Percentiles rank a stretch among this genome's conserved stretches.
Evolutionary conservation across 345 rosid genomes (phyloP).

Genomic region (Populus simonii): DNA sequence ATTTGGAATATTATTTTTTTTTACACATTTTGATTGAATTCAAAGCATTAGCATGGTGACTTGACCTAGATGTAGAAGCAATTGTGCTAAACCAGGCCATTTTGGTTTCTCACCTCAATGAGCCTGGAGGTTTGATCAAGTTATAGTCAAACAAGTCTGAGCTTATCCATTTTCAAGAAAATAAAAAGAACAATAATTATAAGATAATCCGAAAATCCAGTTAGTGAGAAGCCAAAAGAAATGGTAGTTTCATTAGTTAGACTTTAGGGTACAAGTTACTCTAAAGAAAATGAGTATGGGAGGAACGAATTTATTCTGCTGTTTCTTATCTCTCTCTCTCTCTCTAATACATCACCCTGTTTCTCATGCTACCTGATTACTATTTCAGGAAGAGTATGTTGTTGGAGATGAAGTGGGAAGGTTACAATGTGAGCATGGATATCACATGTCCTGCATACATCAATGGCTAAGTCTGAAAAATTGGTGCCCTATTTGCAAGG

Average conservation of each 20-base stretch:
- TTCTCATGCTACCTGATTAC: conserved; percentile 6
- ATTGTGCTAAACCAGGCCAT: background rate
- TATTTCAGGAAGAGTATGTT: conserved; percentile 75
- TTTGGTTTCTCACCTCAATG: too few relatives aligned
- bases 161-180: background rate
- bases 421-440: conserved; percentile 70
- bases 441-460: conserved; percentile 61
- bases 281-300: background rate
- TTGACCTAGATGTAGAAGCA: background rate
- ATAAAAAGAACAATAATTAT: background rate
- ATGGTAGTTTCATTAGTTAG: background rate
- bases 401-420: conserved; percentile 74
- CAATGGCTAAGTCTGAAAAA: conserved; percentile 90
- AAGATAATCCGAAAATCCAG: too few relatives aligned
- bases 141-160: background rate
- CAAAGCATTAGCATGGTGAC: background rate
- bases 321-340: background rate
- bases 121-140: background rate
- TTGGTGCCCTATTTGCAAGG: conserved; percentile 95
- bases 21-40: background rate
- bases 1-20: background rate
- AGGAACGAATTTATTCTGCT: background rate
- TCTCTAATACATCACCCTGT: background rate
- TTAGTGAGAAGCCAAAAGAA: background rate
- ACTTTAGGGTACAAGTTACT: background rate